Evolutionary conservation across 257 asterid species (phyloP), one percentile per base, ranked within the genome.

Genomic region (Capsicum chinense): DNA sequence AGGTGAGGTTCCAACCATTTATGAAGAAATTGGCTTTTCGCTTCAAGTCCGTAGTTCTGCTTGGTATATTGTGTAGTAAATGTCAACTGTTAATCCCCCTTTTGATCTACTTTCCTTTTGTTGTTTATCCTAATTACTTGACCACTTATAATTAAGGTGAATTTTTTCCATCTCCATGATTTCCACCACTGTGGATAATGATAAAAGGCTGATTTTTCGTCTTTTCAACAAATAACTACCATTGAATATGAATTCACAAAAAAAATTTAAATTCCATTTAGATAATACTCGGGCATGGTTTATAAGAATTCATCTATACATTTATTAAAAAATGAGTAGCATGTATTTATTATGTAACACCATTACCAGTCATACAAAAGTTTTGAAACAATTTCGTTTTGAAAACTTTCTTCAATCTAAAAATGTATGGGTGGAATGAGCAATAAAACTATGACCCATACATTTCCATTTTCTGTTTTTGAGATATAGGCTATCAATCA

Each of bases 1-100:
- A 97, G 99, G 99, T 97, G 83, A 73, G 91, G 78, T 87, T 85
- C 85, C 63, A 52, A 52, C 81, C 81, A 76, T 54, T 52, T 33
- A 54, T 76, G 81, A 52, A 52, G 80, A 74, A 7, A 74, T 74
- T 74, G 44, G 13, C 63, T 52, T 76, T 76, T 76, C 19, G 9
- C 21, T 76, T 52, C 14, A 76, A 52, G 63, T 76, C 60, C 26
- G 26, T 76, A 21, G 37, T 76, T 76, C 47, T 76, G 13, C 44
- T 76, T 3, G 2, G 5, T 76, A 14, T 76, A 21, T 26, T 39
- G 26, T 76, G 19, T 76, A 52, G 63, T 76, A 76, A 26, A 3
- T 52, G 48, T 50, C 78, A 16, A 69, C 54, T 39, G 47, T 52
- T 52, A 76, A 15, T 69, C 14, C 33, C 59, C 54, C 26, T 74